These are phyloP conservation scores for Capronia americana DNA, from an alignment of 2,329 filamentous ascomycete species.

Conservation along the genomic window DNA sequence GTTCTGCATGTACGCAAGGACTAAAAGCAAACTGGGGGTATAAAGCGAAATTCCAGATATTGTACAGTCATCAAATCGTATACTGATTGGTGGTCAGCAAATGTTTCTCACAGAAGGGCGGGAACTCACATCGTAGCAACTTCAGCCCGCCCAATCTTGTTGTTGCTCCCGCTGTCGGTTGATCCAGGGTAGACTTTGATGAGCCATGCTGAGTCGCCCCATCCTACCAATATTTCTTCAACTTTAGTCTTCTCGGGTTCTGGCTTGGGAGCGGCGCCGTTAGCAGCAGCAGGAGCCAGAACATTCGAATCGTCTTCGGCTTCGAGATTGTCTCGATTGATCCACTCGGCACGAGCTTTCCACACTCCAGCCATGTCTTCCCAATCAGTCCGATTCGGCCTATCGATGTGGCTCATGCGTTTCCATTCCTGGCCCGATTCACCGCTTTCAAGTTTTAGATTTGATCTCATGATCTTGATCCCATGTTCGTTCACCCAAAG, in stretches of 20 bases:
- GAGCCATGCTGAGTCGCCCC: conserved; percentile 96
- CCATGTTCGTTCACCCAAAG: conserved; percentile 97
- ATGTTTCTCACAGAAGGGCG: neutral
- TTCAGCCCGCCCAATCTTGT: conserved; percentile 78
- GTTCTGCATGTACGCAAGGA: conserved; percentile 85
- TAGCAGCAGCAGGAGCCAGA: conserved; percentile 46
- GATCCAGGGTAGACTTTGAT: conserved; percentile 84
- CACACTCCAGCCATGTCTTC: conserved; percentile 96
- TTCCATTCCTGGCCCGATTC: conserved; percentile 91
- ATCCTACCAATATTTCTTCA: conserved; percentile 88
- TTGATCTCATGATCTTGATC: conserved; percentile 96
- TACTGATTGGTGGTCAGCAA: conserved; percentile 58
- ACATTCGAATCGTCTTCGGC: conserved; percentile 64
- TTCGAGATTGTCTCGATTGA: conserved; percentile 82
- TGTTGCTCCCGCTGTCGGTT: conserved; percentile 70
- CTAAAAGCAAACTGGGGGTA: conserved; percentile 86
- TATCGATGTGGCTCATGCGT: conserved; percentile 87
- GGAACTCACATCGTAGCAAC: conserved; percentile 85
- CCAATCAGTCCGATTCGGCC: conserved; percentile 85
- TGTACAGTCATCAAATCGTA: conserved; percentile 90
- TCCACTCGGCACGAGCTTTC: conserved; percentile 92
- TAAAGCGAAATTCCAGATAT: conserved; percentile 97
- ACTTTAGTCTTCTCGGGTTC: conserved; percentile 52
- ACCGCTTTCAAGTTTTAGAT: conserved; percentile 76
- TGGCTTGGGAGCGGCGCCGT: conserved; percentile 48